Base-by-base conservation (phyloP, 164 flowering plant species). In the Liquidambar formosana region DNA sequence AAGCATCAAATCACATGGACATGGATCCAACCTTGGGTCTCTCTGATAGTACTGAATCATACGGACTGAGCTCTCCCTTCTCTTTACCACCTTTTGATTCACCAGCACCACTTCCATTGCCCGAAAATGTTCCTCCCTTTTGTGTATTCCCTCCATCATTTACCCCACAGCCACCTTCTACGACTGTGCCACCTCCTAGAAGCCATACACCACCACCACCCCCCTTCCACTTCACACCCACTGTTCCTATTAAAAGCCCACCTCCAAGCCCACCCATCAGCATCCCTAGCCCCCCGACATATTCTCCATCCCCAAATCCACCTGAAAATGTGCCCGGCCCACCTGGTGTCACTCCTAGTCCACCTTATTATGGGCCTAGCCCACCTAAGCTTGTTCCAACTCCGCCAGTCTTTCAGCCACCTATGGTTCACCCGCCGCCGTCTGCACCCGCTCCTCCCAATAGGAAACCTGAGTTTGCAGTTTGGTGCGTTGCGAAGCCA, bases 401-500 rank as follows among this genome's bases (percentile, higher is more conserved):
- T 5, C 75, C 75, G 46, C 65, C 75, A 10, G 33, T 41, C 1
- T 43, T n/a, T 18, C 16, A 14, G 4, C 75, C 75, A 2, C 76
- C 76, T 1, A 28, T 56, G n/a, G 63, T 51, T 19, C n/a, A 4
- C 25, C 75, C 75, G 2, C 64, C 75, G 4, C 74, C 74, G 5
- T 11, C 38, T 10, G 49, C 38, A 10, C 77, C 77, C 11, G 49
- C 65, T 1, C 65, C 65, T 15, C 47, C 54, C 0, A 57, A 48
- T 4, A 51, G 25, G 2, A 16, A 19, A 26, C 66, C 69, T 1
- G 14, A 19, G 56, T 22, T 4, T 8, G 71, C 71, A 0, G 46
- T 71, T 4, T 76, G 79, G 75, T 77, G 80, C 41, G 80, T 79
- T 22, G 83, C 79, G 3, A 82, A 77, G 79, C 78, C 82, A 4